Base-by-base conservation (phyloP, 2,329 filamentous ascomycete genomes). In the Blastomyces parvus region DNA sequence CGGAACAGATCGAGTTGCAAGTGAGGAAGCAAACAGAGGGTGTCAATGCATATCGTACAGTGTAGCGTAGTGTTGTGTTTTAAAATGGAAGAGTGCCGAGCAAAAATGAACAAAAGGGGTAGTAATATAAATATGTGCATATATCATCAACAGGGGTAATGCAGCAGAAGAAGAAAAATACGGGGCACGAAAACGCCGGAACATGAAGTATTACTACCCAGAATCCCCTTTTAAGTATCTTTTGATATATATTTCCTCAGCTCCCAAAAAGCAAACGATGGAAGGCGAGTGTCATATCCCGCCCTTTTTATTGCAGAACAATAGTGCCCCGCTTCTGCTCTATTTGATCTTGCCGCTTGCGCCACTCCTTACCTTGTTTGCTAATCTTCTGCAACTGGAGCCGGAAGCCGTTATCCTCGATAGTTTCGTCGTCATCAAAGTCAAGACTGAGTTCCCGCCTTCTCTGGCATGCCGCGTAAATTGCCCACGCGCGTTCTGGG, bases 381-480 rank as follows among this genome's bases (percentile, higher is more conserved):
- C 81, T 86, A 67, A 84, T 72, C 1, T 74, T 67, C 63, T 76
- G 74, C 60, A 86, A 73, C 36, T 52, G 48, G 7, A 25, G 3
- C 27, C 36, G 33, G 3, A 53, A 63, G 9, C 75, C 75, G 14
- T 76, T 76, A 17, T 78, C 74, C 17, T 79, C 77, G 13, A 50
- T 50, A n/a, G 22, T 50, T 27, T 80, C 76, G 14, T 75, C 73
- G 64, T 71, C 73, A 36, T 64, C 67, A 36, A 62, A 65, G 22
- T 69, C 66, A 44, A 85, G 71, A 0, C 77, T 74, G 38, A 78
- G 78, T 56, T 74, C 76, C 14, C 90, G 83, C 19, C 88, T 81
- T 3, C 69, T 73, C 71, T 85, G 84, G 64, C 85, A 79, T 60
- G 80, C 77, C 1, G 70, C 52, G 72, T 91, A 91, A 30, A 88